phyloP scores from a whole-genome alignment of 768 basidiomycete species.

The Crassisporium funariophilum region DNA sequence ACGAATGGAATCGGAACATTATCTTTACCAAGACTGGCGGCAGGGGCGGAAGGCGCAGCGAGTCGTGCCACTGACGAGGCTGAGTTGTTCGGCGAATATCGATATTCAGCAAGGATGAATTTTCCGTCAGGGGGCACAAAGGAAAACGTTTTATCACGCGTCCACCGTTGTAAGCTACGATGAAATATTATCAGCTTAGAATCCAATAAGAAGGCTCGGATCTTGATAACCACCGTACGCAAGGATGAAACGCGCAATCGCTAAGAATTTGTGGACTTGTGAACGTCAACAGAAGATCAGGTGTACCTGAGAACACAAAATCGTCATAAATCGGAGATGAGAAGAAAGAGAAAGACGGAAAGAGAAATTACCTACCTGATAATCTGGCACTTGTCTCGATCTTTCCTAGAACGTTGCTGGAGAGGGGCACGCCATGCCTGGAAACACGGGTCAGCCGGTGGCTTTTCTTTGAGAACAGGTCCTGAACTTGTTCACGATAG shows the following conservation, averaged over 20 bases:
- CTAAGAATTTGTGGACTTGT: slow-evolving; percentile 70
- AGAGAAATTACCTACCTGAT: slow-evolving; percentile 53
- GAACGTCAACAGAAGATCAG: slow-evolving; percentile 82
- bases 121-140: slow-evolving; percentile 94
- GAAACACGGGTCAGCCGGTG: too few species aligned
- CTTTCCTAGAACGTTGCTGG: slow-evolving; percentile 71
- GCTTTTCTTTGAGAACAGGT: too few species aligned
- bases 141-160: slow-evolving; percentile 73
- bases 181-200: background rate
- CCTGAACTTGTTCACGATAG: slow-evolving; percentile 73
- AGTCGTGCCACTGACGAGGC: slow-evolving; percentile 30
- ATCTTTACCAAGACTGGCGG: slow-evolving; percentile 31
- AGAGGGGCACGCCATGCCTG: slow-evolving; percentile 70
- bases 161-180: slow-evolving; percentile 76
- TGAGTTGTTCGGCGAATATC: slow-evolving; percentile 52
- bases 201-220: slow-evolving; percentile 4
- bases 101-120: slow-evolving; percentile 85
- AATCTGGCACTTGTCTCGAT: slow-evolving; percentile 78
- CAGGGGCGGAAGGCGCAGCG: slow-evolving; percentile 18
- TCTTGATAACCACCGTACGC: slow-evolving; percentile 67
- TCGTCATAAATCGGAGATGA: slow-evolving; percentile 9
- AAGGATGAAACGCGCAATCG: slow-evolving; percentile 90
- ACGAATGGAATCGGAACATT: slow-evolving; percentile 53
- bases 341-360: background rate
- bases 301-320: slow-evolving; percentile 78